Evolutionary conservation across 2,329 filamentous ascomycete genomes (phyloP), one percentile per base, ranked within the genome.

Genomic region (Colletotrichum costaricense): DNA sequence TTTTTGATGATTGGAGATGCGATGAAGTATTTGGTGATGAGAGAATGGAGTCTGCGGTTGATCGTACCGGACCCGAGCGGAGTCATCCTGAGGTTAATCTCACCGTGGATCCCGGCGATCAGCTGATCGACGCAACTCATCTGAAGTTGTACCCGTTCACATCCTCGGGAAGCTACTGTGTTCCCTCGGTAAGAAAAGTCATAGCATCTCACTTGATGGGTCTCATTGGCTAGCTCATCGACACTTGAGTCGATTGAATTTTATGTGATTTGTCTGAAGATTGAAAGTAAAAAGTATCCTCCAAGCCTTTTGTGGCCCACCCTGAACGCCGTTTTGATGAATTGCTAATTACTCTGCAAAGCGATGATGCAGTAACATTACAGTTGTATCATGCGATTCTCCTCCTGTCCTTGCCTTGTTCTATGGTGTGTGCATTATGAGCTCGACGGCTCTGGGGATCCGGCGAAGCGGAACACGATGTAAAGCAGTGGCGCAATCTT

Each of bases 341-440:
- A 63, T 30, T 46, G 11, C 55, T 46, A 9, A 63, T 49, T n/a
- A 49, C 19, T 11, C 3, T 46, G 19, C 1, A 46, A 7, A 46
- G 42, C 19, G 26, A 59, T 54, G 33, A 73, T 60, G 70, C 66
- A 59, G 42, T 30, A 24, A 65, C 2, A 60, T 70, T 46, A 38
- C 14, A 26, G 1, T n/a, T 26, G 2, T 28, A 28, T 46, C 12
- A 46, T 62, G 58, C 35, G 5, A 11, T 22, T 11, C 16, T 11
- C 24, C 35, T 33, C 33, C 24, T 33, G 19, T 7, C 9, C 59
- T 19, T 26, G 16, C 8, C 59, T 19, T 26, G 4, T 5, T 9
- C 3, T 35, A 42, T 42, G 38, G 2, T 11, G 33, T 59, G 22
- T 11, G 28, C n/a, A 26, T 63, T 11, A 33, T 16, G 8, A 16